Evolutionary conservation across 2,329 filamentous ascomycete species (phyloP).

Genomic region (Paraphoma sp.): DNA sequence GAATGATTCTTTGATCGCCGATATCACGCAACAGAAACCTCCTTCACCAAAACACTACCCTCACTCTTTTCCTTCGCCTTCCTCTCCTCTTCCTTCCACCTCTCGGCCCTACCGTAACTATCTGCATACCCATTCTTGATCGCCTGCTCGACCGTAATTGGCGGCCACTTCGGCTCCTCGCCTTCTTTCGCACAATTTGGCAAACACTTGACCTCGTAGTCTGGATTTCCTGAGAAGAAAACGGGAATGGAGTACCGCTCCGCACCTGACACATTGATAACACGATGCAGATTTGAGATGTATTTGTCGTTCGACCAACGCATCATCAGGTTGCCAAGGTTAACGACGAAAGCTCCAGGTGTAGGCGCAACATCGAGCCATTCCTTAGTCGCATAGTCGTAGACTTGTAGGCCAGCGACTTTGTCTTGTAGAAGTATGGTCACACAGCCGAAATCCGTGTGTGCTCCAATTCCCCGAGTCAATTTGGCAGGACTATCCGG

Average conservation of each 20-base stretch:
- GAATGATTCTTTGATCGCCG: not conserved
- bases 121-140: conserved; percentile 51
- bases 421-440: conserved; percentile 53
- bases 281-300: conserved; percentile 51
- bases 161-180: conserved; percentile 48
- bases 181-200: conserved; percentile 49
- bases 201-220: conserved; percentile 52
- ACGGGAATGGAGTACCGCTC: conserved; percentile 53
- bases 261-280: conserved; percentile 49
- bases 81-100: conserved; percentile 46
- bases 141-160: conserved; percentile 53
- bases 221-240: conserved; percentile 54
- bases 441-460: conserved; percentile 53
- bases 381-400: conserved; percentile 70
- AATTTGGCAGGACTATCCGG: conserved; percentile 45
- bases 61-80: conserved; percentile 22
- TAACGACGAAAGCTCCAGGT: conserved; percentile 80
- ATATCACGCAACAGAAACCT: conserved; percentile 23
- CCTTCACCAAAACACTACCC: conserved; percentile 6
- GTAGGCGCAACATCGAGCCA: conserved; percentile 84
- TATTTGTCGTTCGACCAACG: conserved; percentile 52
- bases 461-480: conserved; percentile 51
- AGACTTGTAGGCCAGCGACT: conserved; percentile 73
- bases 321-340: conserved; percentile 68
- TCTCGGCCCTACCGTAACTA: conserved; percentile 53